Base-by-base conservation (phyloP, 2,329 filamentous ascomycete genomes). In the Epichloe bromicola region DNA sequence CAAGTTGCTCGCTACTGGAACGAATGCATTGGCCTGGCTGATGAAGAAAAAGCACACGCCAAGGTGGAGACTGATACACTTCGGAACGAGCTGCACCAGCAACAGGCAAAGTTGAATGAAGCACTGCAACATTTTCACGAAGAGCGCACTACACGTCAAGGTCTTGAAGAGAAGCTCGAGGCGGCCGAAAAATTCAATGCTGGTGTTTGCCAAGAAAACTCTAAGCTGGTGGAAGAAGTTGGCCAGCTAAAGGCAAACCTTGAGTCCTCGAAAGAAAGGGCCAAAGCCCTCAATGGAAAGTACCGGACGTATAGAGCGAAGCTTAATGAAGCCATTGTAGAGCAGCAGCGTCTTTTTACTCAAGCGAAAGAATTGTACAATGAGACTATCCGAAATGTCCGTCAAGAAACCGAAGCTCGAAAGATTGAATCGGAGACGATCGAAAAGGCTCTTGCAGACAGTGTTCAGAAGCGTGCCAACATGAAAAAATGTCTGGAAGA, bases 301-400 rank as follows among this genome's bases (percentile, higher is more conserved):
- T 58, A 66, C 42, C 60, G 59, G 5, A 56, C 56, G 1, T 69
- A 65, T 52, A 67, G 61, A 49, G 55, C 58, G 3, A 68, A 68
- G 15, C 58, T 78, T n/a, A 74, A 75, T 50, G 62, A 70, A 46
- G 69, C 70, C 1, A 69, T 72, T 8, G 53, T 57, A 2, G 74
- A 78, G 52, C 74, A 78, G 30, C 71, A 76, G 51, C 58, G 58
- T 5, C 61, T 76, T 1, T 74, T 66, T 55, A 58, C 53, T 3
- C 60, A 62, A 39, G 63, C 65, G 8, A 65, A 61, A 41, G 49
- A 61, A 2, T 61, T 61, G 41, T 69, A 66, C 48, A 53, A 69
- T 15, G 54, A 67, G 2, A 57, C 65, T 0, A 63, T 68, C 11
- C 53, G 61, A 1, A 57, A 70, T 26, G 51, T 74, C 5, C 62